Evolutionary conservation across 352 stramenopile genomes (phyloP).

Genomic region (Discostella stelligera): DNA sequence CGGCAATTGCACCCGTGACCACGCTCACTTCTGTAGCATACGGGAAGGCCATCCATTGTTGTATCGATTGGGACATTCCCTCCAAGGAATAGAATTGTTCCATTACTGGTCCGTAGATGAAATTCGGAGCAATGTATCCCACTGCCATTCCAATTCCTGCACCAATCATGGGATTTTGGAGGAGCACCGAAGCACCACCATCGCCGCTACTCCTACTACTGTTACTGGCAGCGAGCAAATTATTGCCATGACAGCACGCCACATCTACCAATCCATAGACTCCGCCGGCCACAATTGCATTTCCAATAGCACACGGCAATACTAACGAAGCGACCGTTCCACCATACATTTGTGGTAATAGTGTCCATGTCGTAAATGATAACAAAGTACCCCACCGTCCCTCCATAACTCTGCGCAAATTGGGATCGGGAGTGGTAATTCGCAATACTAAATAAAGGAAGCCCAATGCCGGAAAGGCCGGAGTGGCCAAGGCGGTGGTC

Average conservation of each 20-base stretch:
- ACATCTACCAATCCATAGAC: conserved; percentile 29
- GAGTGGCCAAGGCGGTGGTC: conserved; percentile 40
- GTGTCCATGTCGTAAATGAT: conserved; percentile 38
- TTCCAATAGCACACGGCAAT: conserved; percentile 42
- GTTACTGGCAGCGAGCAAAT: neutral
- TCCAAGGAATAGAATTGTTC: conserved; percentile 37
- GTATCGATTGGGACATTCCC: conserved; percentile 28
- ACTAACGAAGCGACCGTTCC: conserved; percentile 29
- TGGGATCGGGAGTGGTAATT: conserved; percentile 21
- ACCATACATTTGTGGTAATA: conserved; percentile 35
- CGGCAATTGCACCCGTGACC: conserved; percentile 38
- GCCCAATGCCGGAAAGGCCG: conserved; percentile 41
- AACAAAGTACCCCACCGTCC: conserved; percentile 34
- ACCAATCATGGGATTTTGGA: conserved; percentile 32
- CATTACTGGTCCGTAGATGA: conserved; percentile 39
- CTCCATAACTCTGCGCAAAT: conserved; percentile 32
- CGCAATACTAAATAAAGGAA: conserved; percentile 38
- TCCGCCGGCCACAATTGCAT: conserved; percentile 34
- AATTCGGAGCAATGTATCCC: conserved; percentile 36
- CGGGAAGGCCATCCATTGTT: conserved; percentile 23
- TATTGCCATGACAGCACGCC: neutral
- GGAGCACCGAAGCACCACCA: neutral
- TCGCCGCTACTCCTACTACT: neutral
- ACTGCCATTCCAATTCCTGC: conserved; percentile 34
- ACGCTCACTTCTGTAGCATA: conserved; percentile 37